Percentiles rank a stretch among this genome's conserved stretches.
These are phyloP conservation scores for Saccharomycopsis sp. DNA, from an alignment of 805 yeast species.

Conservation along the genomic window DNA sequence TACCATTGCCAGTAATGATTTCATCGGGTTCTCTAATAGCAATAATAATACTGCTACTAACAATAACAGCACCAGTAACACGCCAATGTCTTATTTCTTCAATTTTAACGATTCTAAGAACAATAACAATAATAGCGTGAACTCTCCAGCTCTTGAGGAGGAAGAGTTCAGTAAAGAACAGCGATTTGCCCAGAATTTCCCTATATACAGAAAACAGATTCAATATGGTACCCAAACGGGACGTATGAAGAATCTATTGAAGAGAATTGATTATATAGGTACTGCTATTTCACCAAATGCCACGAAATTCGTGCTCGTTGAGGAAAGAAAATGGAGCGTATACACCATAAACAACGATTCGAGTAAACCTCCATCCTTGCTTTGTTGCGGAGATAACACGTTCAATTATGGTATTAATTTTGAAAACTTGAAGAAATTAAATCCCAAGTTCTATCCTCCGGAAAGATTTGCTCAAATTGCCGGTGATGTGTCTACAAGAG, in stretches of 20 bases:
- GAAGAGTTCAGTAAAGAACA: conserved; percentile 35
- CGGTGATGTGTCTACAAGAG: conserved; percentile 29
- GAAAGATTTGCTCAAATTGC: not conserved
- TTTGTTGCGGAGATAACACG: conserved; percentile 61
- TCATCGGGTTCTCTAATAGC: not conserved
- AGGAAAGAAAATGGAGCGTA: conserved; percentile 68
- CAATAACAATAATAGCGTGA: not conserved
- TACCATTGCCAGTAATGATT: not conserved
- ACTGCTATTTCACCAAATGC: conserved; percentile 58
- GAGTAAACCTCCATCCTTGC: conserved; percentile 43
- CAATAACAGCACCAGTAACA: not conserved
- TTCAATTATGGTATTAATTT: conserved; percentile 59
- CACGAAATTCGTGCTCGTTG: conserved; percentile 54
- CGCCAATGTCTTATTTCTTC: not conserved
- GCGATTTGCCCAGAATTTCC: conserved; percentile 71
- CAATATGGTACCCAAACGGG: conserved; percentile 43
- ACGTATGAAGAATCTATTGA: not conserved
- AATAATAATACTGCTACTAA: not conserved
- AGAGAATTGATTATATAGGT: conserved; percentile 30
- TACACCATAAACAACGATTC: conserved; percentile 45
- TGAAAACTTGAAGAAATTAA: conserved; percentile 29
- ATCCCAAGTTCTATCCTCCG: conserved; percentile 22
- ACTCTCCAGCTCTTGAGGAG: not conserved
- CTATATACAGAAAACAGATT: conserved; percentile 60
- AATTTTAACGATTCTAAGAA: not conserved